Evolutionary conservation across 306 rosid species (phyloP), one percentile per base, ranked within the genome.

Genomic region (Quercus glauca): DNA sequence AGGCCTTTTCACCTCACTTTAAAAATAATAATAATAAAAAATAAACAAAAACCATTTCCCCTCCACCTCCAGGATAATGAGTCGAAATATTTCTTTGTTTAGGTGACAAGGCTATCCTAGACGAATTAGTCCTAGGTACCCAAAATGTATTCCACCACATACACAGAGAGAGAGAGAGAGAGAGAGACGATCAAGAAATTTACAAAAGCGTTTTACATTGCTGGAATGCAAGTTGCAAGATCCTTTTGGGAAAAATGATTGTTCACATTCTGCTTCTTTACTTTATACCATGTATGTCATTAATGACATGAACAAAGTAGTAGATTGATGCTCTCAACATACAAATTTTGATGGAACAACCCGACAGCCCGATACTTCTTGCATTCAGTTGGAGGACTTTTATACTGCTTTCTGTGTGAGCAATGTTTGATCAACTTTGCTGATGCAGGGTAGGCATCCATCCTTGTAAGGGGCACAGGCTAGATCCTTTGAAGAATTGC

Each of bases 221-320:
- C 74, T 73, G 49, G 65, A 81, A 57, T 73, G 19, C 63, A 63
- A 63, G 43, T 75, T 19, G 19, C 63, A 43, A 55, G 43, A 79
- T 19, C 61, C 65, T 67, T 74, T 61, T 19, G 4, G 29, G 73
- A 79, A 84, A 49, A 80, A 79, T 29, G 20, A 75, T 41, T 35
- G 55, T 57, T 61, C 78, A 52, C 70, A 59, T 71, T 80, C 63
- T 78, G 77, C 53, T 19, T 37, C 28, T 83, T 43, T 33, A 70
- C 68, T 55, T 60, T 69, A 69, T 67, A 52, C 33, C 69, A 74
- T 35, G 19, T 25, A 49, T 52, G 19, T 29, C 55, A 71, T 71
- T 70, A 71, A 58, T 25, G 35, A 60, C 72, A 84, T 67, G 79
- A 76, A 84, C 77, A 59, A 56, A 23, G 71, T 63, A 18, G 73